Evolutionary conservation across 169 alveolate species (phyloP).

Genomic region (Theileria orientalis): DNA sequence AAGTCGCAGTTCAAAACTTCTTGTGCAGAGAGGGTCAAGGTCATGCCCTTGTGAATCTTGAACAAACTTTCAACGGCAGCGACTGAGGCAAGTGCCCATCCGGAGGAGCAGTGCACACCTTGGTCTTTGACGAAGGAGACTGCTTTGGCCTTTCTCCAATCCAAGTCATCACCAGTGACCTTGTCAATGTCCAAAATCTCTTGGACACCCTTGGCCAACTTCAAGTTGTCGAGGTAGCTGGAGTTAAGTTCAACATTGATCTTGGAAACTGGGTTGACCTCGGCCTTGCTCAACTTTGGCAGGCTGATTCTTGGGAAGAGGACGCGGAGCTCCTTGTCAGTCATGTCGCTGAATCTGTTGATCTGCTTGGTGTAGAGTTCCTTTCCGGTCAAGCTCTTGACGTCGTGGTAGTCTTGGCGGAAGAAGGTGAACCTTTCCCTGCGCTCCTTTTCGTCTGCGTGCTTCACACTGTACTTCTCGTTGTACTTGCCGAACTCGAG

Average conservation of each 20-base stretch:
- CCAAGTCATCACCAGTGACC: constrained; percentile 43
- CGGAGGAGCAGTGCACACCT: constrained; percentile 74
- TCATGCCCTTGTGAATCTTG: constrained; percentile 43
- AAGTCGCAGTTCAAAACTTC: constrained; percentile 83
- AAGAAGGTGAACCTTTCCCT: constrained; percentile 32
- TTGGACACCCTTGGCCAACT: constrained; percentile 21
- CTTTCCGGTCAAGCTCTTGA: constrained; percentile 15
- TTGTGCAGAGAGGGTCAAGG: constrained; percentile 78
- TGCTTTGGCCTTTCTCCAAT: constrained; percentile 74
- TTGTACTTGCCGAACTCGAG: constrained; percentile 21
- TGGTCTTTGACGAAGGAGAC: constrained; percentile 78
- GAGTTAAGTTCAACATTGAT: constrained; percentile 5
- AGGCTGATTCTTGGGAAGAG: constrained; percentile 15
- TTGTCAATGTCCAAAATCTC: constrained; percentile 12
- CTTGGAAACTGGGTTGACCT: constrained; percentile 11
- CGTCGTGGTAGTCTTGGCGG: constrained; percentile 18
- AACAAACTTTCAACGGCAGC: constrained; percentile 76
- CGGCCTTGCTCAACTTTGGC: constrained; percentile 3
- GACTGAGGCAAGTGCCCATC: constrained; percentile 84
- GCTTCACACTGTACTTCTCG: constrained; percentile 8
- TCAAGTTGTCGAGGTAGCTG: background rate
- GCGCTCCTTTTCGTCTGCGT: constrained; percentile 22
- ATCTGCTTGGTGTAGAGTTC: constrained; percentile 42
- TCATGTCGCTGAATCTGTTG: constrained; percentile 59
- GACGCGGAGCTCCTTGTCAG: constrained; percentile 15